Evolutionary conservation across 163 green algal genomes (phyloP).

Genomic region (Chlamydomonas reinhardtii): DNA sequence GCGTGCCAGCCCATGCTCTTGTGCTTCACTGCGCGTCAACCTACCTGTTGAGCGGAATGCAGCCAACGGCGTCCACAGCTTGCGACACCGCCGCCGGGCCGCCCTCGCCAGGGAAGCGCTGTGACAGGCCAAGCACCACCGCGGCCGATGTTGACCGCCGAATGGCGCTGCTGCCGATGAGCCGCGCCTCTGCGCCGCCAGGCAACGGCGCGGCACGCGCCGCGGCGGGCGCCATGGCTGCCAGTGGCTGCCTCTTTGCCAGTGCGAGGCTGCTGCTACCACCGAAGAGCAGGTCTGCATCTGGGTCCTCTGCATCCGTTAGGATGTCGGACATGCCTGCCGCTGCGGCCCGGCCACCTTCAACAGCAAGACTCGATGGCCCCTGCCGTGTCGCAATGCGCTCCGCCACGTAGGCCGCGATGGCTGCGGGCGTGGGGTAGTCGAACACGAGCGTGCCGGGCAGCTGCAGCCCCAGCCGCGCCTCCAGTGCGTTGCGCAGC

Average conservation of each 20-base stretch:
- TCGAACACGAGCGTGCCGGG: slow-evolving; percentile 88
- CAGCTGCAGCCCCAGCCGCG: slow-evolving; percentile 69
- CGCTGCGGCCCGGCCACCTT: too few species aligned
- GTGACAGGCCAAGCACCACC: too few species aligned
- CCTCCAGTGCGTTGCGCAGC: slow-evolving; percentile 79
- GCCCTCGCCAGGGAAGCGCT: too few species aligned
- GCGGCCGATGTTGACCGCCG: too few species aligned
- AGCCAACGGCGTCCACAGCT: not conserved
- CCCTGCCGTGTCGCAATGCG: too few species aligned
- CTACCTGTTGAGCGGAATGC: slow-evolving; percentile 39
- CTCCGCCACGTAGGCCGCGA: slow-evolving; percentile 65
- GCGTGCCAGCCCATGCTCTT: too few species aligned
- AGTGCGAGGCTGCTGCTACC: not conserved
- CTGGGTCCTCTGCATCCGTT: too few species aligned
- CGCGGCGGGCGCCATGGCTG: not conserved
- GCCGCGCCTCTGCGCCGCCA: not conserved
- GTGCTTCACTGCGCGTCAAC: too few species aligned
- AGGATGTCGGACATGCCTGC: too few species aligned
- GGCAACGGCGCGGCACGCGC: slow-evolving; percentile 13
- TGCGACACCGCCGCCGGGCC: too few species aligned
- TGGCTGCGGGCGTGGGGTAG: slow-evolving; percentile 77
- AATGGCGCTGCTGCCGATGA: too few species aligned
- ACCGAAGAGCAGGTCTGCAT: not conserved
- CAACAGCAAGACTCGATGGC: too few species aligned
- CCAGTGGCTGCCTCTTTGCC: not conserved